Base-by-base conservation (phyloP, 139 green algal species). In the Picochlorum costavermella region DNA sequence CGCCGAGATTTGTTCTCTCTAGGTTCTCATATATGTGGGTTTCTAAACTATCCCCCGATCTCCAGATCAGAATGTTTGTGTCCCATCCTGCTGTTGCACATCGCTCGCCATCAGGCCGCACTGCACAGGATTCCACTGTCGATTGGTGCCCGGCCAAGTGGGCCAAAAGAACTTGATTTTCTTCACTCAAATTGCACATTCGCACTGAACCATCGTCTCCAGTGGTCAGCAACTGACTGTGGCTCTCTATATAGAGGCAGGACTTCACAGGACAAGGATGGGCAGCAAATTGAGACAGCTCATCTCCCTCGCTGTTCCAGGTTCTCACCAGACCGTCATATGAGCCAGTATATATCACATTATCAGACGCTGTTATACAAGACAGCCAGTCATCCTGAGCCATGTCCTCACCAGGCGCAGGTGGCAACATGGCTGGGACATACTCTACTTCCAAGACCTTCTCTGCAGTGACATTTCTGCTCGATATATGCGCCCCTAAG, bases 381-480 rank as follows among this genome's bases (percentile, higher is more conserved):
- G 26, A 50, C 58, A 72, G n/a, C 78, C 88, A 56, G 80, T 84
- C 31, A 78, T 60, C 23, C 60, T 74, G 45, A 9, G 44, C 48
- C 40, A 66, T 51, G n/a, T 80, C 61, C 28, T 79, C 58, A 48
- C 86, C 71, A 2, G 70, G 65, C 17, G 81, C 61, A 6, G 92
- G 92, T 4, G 91, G 92, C 30, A 84, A 64, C 11, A 96, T 83
- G 16, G 89, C 89, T 0, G 84, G 84, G 5, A 97, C 73, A 64
- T 98, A 98, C 78, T 98, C 92, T 5, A 98, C 64, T 30, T 85
- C 72, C 2, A 98, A 45, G 4, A 86, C 75, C 11, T 65, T 50
- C 70, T 97, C 91, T 79, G 94, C 76, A n/a, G 90, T 96, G 8
- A 96, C 69, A 43, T 70, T 50, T 4, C 84, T 68, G 1, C 79